A percentile compares a stretch with the other conserved stretches of the same genome.
Evolutionary conservation across 352 stramenopile species (phyloP).

Genomic region (Phytopythium montanum): DNA sequence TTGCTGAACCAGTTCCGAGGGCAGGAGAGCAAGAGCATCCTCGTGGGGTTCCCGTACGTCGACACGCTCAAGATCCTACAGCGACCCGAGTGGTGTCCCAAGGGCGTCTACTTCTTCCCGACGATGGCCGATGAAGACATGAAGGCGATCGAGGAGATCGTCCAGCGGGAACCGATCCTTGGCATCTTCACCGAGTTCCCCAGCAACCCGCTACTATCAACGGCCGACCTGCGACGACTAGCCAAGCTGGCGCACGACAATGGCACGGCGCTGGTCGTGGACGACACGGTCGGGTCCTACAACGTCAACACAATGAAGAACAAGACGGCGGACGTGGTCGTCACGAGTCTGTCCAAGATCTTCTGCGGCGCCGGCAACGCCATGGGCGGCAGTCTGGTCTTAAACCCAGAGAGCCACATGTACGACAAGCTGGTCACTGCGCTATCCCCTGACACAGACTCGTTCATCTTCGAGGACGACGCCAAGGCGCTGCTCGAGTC

Average conservation of each 20-base stretch:
- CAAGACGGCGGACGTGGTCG: conserved; percentile 80
- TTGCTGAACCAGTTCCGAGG: conserved; percentile 50
- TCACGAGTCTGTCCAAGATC: conserved; percentile 93
- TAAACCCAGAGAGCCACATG: conserved; percentile 64
- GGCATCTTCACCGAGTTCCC: conserved; percentile 93
- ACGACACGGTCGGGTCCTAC: conserved; percentile 90
- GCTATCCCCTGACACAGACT: conserved; percentile 34
- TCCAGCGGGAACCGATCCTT: conserved; percentile 68
- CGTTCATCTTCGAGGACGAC: conserved; percentile 64
- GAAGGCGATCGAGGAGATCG: conserved; percentile 57
- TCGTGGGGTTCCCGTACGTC: conserved; percentile 93
- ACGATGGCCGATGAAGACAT: conserved; percentile 61
- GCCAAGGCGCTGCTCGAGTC: conserved; percentile 39
- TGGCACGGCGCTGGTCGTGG: conserved; percentile 84
- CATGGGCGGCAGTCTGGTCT: conserved; percentile 90
- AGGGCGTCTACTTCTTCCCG: conserved; percentile 90
- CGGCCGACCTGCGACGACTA: conserved; percentile 80
- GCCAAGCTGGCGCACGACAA: conserved; percentile 80
- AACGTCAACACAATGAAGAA: conserved; percentile 88
- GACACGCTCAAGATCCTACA: conserved; percentile 93
- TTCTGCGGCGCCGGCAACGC: conserved; percentile 89
- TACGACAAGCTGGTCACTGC: conserved; percentile 41
- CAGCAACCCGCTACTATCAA: conserved; percentile 89
- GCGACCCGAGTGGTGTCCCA: conserved; percentile 79
- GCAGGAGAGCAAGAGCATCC: conserved; percentile 58